These are phyloP conservation scores for Trichophyton mentagrophytes DNA, from an alignment of 2,329 filamentous ascomycete genomes.

Conservation along the genomic window DNA sequence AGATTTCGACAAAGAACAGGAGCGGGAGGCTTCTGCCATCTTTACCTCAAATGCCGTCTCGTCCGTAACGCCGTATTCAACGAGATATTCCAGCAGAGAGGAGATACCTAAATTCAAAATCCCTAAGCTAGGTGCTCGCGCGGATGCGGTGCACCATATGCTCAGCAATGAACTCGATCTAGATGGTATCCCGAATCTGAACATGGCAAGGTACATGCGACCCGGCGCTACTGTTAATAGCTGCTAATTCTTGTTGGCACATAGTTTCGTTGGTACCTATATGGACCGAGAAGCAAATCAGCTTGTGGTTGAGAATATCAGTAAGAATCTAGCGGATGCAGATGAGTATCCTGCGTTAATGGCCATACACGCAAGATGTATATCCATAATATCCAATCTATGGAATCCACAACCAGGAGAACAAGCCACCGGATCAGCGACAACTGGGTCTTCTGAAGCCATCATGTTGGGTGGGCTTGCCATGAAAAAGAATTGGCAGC, in stretches of 20 bases:
- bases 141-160: slow-evolving; percentile 53
- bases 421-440: slow-evolving; percentile 55
- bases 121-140: slow-evolving; percentile 24
- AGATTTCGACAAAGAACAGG: slow-evolving; percentile 16
- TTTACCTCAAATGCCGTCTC: slow-evolving; percentile 18
- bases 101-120: slow-evolving; percentile 25
- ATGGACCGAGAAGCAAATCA: slow-evolving; percentile 54
- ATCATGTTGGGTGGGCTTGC: slow-evolving; percentile 58
- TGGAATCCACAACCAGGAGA: slow-evolving; percentile 52
- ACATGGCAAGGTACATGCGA: slow-evolving; percentile 42
- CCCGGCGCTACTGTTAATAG: not conserved
- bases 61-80: slow-evolving; percentile 22
- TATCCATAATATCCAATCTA: slow-evolving; percentile 55
- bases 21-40: slow-evolving; percentile 14
- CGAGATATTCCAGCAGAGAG: slow-evolving; percentile 22
- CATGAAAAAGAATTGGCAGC: slow-evolving; percentile 65
- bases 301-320: slow-evolving; percentile 54
- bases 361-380: slow-evolving; percentile 52
- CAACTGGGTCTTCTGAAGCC: slow-evolving; percentile 58
- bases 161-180: slow-evolving; percentile 51
- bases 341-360: slow-evolving; percentile 51
- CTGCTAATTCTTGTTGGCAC: not conserved
- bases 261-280: slow-evolving; percentile 56
- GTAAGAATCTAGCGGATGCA: slow-evolving; percentile 60
- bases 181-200: slow-evolving; percentile 54